Evolutionary conservation across 352 stramenopile species (phyloP).

Genomic region (Phytophthora constricta): DNA sequence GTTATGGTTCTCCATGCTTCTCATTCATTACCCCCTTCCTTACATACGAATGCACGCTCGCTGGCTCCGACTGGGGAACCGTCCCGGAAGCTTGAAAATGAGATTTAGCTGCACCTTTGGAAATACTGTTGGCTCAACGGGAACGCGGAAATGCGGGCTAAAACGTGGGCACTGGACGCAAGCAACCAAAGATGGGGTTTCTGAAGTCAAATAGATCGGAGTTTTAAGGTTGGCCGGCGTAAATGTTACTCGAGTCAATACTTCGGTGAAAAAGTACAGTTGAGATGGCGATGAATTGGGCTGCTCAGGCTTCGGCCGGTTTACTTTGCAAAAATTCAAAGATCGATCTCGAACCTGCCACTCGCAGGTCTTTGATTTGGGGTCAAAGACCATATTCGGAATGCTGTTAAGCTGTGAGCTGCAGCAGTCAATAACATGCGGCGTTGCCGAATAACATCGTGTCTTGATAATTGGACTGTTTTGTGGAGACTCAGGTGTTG

Average conservation of each 20-base stretch:
- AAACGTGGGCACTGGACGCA: constrained; percentile 26
- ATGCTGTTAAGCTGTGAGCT: constrained; percentile 44
- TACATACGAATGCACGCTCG: no score
- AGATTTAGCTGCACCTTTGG: constrained; percentile 27
- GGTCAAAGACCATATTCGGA: constrained; percentile 41
- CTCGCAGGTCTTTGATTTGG: constrained; percentile 29
- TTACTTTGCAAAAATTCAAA: background rate
- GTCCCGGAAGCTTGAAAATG: no score
- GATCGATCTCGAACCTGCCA: constrained; percentile 19
- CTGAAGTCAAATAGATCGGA: constrained; percentile 10
- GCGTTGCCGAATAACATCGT: constrained; percentile 38
- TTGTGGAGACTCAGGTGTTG: constrained; percentile 3
- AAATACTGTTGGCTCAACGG: constrained; percentile 26
- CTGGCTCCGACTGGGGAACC: no score
- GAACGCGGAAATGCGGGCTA: constrained; percentile 15
- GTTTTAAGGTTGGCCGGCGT: constrained; percentile 17
- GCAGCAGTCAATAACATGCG: constrained; percentile 52
- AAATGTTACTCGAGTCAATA: constrained; percentile 38
- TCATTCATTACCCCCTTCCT: no score
- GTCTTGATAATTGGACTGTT: constrained; percentile 11
- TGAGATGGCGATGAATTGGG: constrained; percentile 9
- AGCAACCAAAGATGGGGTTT: background rate
- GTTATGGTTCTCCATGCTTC: no score
- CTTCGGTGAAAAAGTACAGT: constrained; percentile 43
- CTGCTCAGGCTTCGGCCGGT: background rate